Evolutionary conservation across 2,329 filamentous ascomycete genomes (phyloP).

Genomic region (Trichoderma sp.): DNA sequence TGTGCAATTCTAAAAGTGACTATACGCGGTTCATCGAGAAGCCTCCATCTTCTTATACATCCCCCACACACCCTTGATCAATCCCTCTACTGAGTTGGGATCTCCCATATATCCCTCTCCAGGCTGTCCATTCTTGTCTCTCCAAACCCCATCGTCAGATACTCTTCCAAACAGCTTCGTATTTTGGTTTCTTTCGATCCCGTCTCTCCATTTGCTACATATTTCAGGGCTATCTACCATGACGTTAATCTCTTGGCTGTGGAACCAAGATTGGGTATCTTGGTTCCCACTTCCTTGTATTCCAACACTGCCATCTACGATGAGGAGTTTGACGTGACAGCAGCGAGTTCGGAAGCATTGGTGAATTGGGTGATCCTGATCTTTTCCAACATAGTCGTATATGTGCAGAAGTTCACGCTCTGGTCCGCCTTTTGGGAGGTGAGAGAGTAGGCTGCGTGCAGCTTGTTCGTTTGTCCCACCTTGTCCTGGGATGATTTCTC

Average conservation of each 20-base stretch:
- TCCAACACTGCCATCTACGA: constrained; percentile 66
- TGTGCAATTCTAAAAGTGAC: background rate
- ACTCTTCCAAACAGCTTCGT: constrained; percentile 49
- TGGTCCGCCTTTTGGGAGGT: constrained; percentile 47
- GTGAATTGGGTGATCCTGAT: constrained; percentile 66
- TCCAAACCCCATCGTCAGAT: constrained; percentile 23
- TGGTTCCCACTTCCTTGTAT: constrained; percentile 77
- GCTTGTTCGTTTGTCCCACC: constrained; percentile 75
- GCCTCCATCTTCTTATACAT: constrained; percentile 23
- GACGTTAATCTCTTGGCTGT: constrained; percentile 74
- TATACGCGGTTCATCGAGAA: background rate
- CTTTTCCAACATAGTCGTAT: constrained; percentile 71
- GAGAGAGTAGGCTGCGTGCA: constrained; percentile 56
- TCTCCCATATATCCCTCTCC: constrained; percentile 24
- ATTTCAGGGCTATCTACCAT: constrained; percentile 65
- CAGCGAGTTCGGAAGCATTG: constrained; percentile 63
- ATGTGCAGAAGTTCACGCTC: constrained; percentile 49
- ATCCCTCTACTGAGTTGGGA: constrained; percentile 20
- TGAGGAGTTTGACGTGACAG: constrained; percentile 77
- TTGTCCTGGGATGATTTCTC: constrained; percentile 72
- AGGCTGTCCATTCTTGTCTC: constrained; percentile 20
- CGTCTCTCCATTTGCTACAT: constrained; percentile 62
- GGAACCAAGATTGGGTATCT: constrained; percentile 77
- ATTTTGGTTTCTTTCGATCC: constrained; percentile 64
- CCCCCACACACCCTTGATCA: constrained; percentile 23